Evolutionary conservation across 2,329 filamentous ascomycete genomes (phyloP).

Genomic region (Claviceps lovelessii): DNA sequence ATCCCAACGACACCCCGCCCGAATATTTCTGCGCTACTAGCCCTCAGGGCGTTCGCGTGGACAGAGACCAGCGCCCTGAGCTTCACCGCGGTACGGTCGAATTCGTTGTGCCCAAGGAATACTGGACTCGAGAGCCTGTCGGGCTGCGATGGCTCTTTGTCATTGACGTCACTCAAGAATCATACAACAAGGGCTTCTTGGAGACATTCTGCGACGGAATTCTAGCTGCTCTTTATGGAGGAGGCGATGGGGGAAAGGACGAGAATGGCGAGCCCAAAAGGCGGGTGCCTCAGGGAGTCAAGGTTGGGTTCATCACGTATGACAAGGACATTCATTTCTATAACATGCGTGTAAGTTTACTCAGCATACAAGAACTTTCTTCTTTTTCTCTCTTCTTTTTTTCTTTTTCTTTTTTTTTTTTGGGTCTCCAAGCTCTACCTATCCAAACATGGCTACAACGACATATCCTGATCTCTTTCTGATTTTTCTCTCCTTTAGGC

Average conservation of each 20-base stretch:
- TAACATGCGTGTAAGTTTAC: conserved; percentile 62
- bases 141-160: conserved; percentile 80
- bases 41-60: conserved; percentile 71
- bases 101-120: conserved; percentile 94
- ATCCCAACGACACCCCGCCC: conserved; percentile 81
- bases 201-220: conserved; percentile 87
- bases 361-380: too few relatives aligned
- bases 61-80: conserved; percentile 79
- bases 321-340: conserved; percentile 98
- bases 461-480: neutral
- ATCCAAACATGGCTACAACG: neutral
- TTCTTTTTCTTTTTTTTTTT: too few relatives aligned
- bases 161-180: conserved; percentile 85
- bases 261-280: conserved; percentile 39
- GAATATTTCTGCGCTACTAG: conserved; percentile 92
- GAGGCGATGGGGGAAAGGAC: conserved; percentile 34
- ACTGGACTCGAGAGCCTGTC: conserved; percentile 90
- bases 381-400: too few relatives aligned
- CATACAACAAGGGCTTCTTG: conserved; percentile 78
- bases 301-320: conserved; percentile 88
- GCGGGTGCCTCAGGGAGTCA: conserved; percentile 61
- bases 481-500: conserved; percentile 30
- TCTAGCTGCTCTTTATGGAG: conserved; percentile 67
- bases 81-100: conserved; percentile 86
- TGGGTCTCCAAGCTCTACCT: conserved; percentile 3